These are phyloP conservation scores for Fennellomyces sp. DNA, from an alignment of 371 early-diverging fungal genomes.

Conservation along the genomic window DNA sequence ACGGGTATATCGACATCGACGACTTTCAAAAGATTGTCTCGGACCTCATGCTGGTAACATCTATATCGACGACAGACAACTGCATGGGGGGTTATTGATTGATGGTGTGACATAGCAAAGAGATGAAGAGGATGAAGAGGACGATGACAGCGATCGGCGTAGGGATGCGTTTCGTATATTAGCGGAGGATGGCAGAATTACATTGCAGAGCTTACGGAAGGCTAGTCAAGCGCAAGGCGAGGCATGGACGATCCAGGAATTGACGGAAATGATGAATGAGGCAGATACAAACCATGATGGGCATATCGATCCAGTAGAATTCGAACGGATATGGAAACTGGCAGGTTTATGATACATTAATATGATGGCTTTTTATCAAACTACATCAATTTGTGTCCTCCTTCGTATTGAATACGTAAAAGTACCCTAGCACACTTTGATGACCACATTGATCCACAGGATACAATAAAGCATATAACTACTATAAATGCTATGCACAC, in stretches of 20 bases:
- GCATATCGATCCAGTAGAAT: constrained; percentile 35
- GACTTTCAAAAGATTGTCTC: constrained; percentile 32
- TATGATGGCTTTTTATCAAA: too few species aligned
- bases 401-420: too few species aligned
- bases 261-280: constrained; percentile 42
- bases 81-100: too few species aligned
- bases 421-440: too few species aligned
- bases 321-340: constrained; percentile 29
- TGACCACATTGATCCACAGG: too few species aligned
- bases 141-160: constrained; percentile 3
- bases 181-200: constrained; percentile 24
- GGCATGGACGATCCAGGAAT: constrained; percentile 25
- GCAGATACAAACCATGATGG: constrained; percentile 47
- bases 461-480: too few species aligned
- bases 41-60: constrained; percentile 26
- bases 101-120: neutral
- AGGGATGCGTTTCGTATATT: constrained; percentile 17
- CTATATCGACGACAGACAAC: neutral
- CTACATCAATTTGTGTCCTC: too few species aligned
- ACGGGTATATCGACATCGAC: constrained; percentile 26
- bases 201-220: constrained; percentile 24
- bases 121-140: constrained; percentile 8
- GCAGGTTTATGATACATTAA: constrained; percentile 24
- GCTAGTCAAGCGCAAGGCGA: constrained; percentile 30
- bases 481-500: too few species aligned